Conservation (phyloP, 2,329 filamentous ascomycete species). For the Botrytis tulipae region DNA sequence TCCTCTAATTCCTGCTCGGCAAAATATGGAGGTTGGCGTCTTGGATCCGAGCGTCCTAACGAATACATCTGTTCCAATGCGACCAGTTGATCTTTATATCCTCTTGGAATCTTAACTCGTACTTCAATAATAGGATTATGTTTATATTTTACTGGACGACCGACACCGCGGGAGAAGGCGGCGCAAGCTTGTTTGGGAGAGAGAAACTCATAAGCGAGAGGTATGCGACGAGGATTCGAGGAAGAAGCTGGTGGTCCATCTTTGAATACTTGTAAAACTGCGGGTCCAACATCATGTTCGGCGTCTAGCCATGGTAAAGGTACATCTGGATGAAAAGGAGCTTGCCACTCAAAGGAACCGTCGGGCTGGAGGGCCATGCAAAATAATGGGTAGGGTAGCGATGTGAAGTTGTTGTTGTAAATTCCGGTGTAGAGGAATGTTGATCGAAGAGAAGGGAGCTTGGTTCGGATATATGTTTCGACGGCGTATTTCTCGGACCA, state of each 20-base stretch:
- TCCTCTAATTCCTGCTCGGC: slow-evolving; percentile 55
- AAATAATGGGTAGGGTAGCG: slow-evolving; percentile 86
- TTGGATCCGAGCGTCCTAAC: slow-evolving; percentile 47
- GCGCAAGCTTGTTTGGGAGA: slow-evolving; percentile 79
- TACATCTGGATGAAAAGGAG: slow-evolving; percentile 86
- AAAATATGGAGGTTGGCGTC: slow-evolving; percentile 60
- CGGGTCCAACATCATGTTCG: slow-evolving; percentile 92
- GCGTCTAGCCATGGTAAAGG: slow-evolving; percentile 94
- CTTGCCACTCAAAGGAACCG: slow-evolving; percentile 87
- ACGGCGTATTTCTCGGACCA: slow-evolving; percentile 93
- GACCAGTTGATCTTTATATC: slow-evolving; percentile 85
- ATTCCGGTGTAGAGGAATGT: slow-evolving; percentile 97
- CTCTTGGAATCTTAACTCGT: slow-evolving; percentile 79
- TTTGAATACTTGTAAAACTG: slow-evolving; percentile 91
- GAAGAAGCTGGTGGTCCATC: slow-evolving; percentile 68
- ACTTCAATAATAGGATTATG: slow-evolving; percentile 72
- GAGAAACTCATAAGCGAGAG: slow-evolving; percentile 86
- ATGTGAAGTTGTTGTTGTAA: slow-evolving; percentile 99
- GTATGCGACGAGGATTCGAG: slow-evolving; percentile 70
- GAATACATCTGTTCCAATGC: slow-evolving; percentile 60
- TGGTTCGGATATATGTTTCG: slow-evolving; percentile 86
- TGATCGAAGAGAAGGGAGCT: slow-evolving; percentile 55
- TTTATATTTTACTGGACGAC: slow-evolving; percentile 74
- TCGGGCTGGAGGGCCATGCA: slow-evolving; percentile 87
- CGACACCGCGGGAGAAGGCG: slow-evolving; percentile 75